Evolutionary conservation across 192 early-diverging fungal genomes (phyloP), one percentile per base, ranked within the genome.

Genomic region (Umbelopsis isabellina): DNA sequence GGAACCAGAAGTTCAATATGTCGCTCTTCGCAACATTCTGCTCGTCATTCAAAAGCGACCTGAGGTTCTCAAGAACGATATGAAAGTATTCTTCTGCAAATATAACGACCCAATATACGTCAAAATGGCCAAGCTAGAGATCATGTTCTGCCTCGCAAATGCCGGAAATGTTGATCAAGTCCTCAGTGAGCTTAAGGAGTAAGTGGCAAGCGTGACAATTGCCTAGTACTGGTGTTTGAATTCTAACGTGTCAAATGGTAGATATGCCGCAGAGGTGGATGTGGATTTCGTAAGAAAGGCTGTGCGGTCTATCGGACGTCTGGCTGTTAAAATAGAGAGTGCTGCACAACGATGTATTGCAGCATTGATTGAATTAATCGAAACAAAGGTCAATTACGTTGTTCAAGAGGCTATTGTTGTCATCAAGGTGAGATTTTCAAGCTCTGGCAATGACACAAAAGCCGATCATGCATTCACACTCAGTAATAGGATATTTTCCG

Each of bases 61-160:
- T 3, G 92, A 94, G 11, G 85, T 98, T 22, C 83, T 99, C 55
- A 90, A 90, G 61, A 92, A 92, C 68, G 95, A 99, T 79, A 89
- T 98, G 76, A 95, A 95, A 68, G 94, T 95, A n/a, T 99, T 99
- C 80, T 99, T 98, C 76, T 98, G 96, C 89, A 98, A 99, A 78
- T 98, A 98, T 84, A 94, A 97, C 79, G 98, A 99, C 79, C 96
- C 98, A 11, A 96, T 97, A 73, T 98, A 98, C 80, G 96, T 99
- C 66, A 99, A 99, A 74, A 83, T 98, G 75, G 92, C 95, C 44
- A 99, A 99, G 80, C 89, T 99, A 12, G 97, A 98, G 71, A 93
- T 97, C 61, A 93, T 99, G 73, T 89, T 96, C 74, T 86, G 93
- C 70, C 82, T 99, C 46, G 91, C 92, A 4, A 91, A 86, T 67